Evolutionary conservation across 2,329 filamentous ascomycete species (phyloP).

Genomic region (Exophiala alcalophila): DNA sequence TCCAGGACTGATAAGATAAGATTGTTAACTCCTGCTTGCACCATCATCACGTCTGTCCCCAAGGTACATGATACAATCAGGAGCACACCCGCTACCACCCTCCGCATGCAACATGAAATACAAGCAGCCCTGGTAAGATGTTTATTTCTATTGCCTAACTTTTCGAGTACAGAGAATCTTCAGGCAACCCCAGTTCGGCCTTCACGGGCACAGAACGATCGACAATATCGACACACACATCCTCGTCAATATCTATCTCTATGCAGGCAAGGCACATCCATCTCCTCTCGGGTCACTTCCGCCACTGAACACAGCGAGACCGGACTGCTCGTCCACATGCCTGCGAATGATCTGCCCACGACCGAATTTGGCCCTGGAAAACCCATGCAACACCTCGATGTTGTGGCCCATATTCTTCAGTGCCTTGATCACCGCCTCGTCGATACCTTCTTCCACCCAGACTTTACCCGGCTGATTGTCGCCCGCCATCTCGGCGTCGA

Average conservation of each 20-base stretch:
- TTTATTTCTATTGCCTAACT: too few species aligned
- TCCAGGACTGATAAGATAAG: too few species aligned
- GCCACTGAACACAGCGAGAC: slow-evolving; percentile 73
- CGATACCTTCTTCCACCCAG: slow-evolving; percentile 79
- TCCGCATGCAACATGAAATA: too few species aligned
- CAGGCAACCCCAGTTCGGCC: too few species aligned
- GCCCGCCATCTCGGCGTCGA: slow-evolving; percentile 67
- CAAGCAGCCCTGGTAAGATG: too few species aligned
- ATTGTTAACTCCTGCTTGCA: too few species aligned
- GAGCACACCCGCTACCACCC: too few species aligned
- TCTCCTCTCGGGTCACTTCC: slow-evolving; percentile 88
- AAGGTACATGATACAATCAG: too few species aligned
- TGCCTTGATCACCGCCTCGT: slow-evolving; percentile 63
- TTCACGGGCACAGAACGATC: too few species aligned
- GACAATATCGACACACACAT: background rate
- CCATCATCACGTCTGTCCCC: too few species aligned
- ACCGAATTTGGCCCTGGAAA: slow-evolving; percentile 68
- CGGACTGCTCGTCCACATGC: slow-evolving; percentile 65
- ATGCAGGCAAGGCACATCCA: slow-evolving; percentile 61
- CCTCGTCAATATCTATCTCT: slow-evolving; percentile 6
- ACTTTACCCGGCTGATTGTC: slow-evolving; percentile 44
- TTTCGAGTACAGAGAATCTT: too few species aligned
- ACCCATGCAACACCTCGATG: slow-evolving; percentile 65
- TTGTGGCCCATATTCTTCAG: slow-evolving; percentile 69
- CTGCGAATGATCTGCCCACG: slow-evolving; percentile 81